Conservation (phyloP, 2,329 filamentous ascomycete genomes). For the Rhynchosporium agropyri region DNA sequence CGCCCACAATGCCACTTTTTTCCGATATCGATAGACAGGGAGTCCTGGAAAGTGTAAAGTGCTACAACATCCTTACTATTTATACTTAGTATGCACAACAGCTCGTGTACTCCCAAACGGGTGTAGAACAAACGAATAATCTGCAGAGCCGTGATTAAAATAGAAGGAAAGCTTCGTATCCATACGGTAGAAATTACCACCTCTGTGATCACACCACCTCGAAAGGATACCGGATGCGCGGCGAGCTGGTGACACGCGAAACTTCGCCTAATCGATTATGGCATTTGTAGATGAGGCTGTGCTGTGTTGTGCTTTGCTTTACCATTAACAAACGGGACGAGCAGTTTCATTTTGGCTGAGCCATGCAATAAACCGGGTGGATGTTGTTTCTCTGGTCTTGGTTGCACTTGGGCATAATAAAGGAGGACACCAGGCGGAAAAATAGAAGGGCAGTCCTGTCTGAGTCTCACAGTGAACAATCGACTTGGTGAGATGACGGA, state of each 20-base stretch:
- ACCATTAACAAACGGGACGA: background rate
- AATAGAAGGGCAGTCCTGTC: background rate
- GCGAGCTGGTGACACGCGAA: background rate
- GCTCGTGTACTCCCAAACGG: background rate
- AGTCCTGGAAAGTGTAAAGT: too few relatives aligned
- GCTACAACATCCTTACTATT: too few relatives aligned
- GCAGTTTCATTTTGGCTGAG: background rate
- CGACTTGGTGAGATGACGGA: background rate
- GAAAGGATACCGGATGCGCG: too few relatives aligned
- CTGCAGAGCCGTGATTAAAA: conserved; percentile 4
- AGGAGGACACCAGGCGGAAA: background rate
- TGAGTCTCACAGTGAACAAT: background rate
- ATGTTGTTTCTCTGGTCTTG: background rate
- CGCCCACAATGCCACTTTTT: too few relatives aligned
- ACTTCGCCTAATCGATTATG: background rate
- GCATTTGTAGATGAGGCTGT: conserved; percentile 6
- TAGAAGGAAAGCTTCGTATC: conserved; percentile 9
- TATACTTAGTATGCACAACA: too few relatives aligned
- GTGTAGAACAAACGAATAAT: background rate
- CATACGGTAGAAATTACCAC: background rate
- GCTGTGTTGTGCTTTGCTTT: background rate
- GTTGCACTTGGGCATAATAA: conserved; percentile 7
- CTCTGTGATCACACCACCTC: background rate
- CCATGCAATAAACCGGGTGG: conserved; percentile 1
- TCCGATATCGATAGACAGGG: too few relatives aligned